A percentile compares a stretch with the other conserved stretches of the same genome.
Evolutionary conservation across 441 rosid species (phyloP).

Genomic region (Populus hybrid): DNA sequence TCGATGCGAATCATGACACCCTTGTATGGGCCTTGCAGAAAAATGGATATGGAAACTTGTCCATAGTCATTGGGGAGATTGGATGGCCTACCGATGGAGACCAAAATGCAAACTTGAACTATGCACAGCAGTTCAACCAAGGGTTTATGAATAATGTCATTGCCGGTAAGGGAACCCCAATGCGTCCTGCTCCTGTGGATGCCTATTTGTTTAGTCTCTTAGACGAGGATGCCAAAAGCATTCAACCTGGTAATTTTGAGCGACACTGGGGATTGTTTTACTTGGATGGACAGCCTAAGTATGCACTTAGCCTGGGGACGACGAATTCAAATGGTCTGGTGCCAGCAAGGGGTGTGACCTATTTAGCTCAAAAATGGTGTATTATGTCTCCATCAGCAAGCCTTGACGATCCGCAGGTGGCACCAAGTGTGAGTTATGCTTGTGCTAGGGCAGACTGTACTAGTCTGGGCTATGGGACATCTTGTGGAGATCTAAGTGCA

Average conservation of each 20-base stretch:
- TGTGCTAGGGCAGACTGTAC: conserved; percentile 71
- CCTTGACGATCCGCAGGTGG: conserved; percentile 29
- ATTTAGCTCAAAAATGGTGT: conserved; percentile 59
- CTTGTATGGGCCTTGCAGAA: conserved; percentile 58
- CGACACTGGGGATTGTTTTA: conserved; percentile 79
- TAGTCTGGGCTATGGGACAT: conserved; percentile 29
- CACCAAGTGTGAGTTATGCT: conserved; percentile 37
- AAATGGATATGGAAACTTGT: conserved; percentile 50
- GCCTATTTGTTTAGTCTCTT: conserved; percentile 56
- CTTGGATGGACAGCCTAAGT: conserved; percentile 64
- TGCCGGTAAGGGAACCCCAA: conserved; percentile 53
- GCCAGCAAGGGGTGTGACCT: conserved; percentile 51
- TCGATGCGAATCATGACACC: conserved; percentile 80
- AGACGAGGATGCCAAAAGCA: conserved; percentile 66
- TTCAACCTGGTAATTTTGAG: conserved; percentile 69
- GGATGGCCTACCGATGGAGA: conserved; percentile 89
- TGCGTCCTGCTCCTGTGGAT: conserved; percentile 48
- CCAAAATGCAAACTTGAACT: conserved; percentile 36
- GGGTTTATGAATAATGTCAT: conserved; percentile 47
- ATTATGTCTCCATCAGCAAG: conserved; percentile 49
- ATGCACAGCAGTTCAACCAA: conserved; percentile 65
- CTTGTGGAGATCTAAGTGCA: not conserved
- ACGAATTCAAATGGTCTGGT: conserved; percentile 30
- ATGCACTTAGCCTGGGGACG: conserved; percentile 30
- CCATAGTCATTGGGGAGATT: conserved; percentile 71